A percentile compares a stretch with the other conserved stretches of the same genome.
These are phyloP conservation scores for Phytophthora pini DNA, from an alignment of 352 stramenopile genomes.

Conservation along the genomic window DNA sequence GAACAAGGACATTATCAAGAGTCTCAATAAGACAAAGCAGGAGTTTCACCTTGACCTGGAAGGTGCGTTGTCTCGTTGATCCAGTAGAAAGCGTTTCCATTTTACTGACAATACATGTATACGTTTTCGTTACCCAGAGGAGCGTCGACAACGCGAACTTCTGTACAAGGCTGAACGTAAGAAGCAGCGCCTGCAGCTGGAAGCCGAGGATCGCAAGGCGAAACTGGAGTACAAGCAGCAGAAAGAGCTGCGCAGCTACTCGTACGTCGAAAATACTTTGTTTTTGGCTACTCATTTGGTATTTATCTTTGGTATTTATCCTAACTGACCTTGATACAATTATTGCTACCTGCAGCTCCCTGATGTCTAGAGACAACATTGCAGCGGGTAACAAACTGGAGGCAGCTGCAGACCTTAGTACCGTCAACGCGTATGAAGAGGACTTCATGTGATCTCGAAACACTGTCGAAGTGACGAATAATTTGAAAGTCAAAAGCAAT, in stretches of 20 bases:
- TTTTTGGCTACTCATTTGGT: neutral
- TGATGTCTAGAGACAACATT: conserved; percentile 78
- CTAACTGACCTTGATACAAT: neutral
- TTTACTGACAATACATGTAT: conserved; percentile 32
- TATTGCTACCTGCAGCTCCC: conserved; percentile 34
- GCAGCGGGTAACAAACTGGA: conserved; percentile 47
- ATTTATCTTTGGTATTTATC: neutral
- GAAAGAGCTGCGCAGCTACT: conserved; percentile 80
- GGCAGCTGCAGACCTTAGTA: conserved; percentile 60
- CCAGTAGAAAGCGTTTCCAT: conserved; percentile 3
- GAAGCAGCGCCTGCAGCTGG: conserved; percentile 65
- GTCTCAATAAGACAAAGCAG: conserved; percentile 87
- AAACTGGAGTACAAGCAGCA: conserved; percentile 72
- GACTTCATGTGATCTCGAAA: conserved; percentile 69
- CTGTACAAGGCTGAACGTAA: conserved; percentile 80
- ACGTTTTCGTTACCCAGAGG: conserved; percentile 42
- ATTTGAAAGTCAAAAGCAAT: too few species aligned
- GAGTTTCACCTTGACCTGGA: conserved; percentile 81
- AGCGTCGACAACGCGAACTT: conserved; percentile 64
- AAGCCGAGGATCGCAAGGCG: conserved; percentile 55
- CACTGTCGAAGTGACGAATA: too few species aligned
- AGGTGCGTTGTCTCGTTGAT: conserved; percentile 40
- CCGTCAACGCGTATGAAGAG: conserved; percentile 79
- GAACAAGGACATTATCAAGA: conserved; percentile 87
- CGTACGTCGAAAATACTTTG: conserved; percentile 43